These are phyloP conservation scores for Rhizoclosmatium globosum DNA, from an alignment of 192 early-diverging fungal species.

Conservation along the genomic window DNA sequence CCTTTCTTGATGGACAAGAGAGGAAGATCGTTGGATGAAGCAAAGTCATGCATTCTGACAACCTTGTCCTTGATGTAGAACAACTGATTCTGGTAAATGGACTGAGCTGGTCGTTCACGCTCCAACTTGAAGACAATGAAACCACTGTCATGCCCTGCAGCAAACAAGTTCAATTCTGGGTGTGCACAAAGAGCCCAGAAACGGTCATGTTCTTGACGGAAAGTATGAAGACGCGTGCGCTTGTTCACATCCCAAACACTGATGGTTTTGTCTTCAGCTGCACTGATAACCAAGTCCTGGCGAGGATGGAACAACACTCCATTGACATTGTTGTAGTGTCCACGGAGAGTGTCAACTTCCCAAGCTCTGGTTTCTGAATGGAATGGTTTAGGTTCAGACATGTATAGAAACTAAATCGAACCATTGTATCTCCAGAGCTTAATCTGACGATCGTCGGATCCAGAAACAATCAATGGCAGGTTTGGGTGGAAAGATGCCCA, in stretches of 20 bases:
- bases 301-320: constrained; percentile 95
- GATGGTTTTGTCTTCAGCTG: constrained; percentile 97
- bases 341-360: constrained; percentile 99
- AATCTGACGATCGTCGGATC: constrained; percentile 96
- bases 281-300: constrained; percentile 92
- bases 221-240: constrained; percentile 93
- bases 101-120: constrained; percentile 92
- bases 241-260: constrained; percentile 98
- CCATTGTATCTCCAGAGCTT: constrained; percentile 99
- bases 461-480: constrained; percentile 94
- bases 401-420: constrained; percentile 44
- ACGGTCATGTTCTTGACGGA: constrained; percentile 95
- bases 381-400: background rate
- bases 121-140: constrained; percentile 99
- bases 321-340: constrained; percentile 98
- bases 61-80: constrained; percentile 91
- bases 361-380: constrained; percentile 91
- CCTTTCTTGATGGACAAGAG: constrained; percentile 78
- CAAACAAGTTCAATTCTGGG: constrained; percentile 98
- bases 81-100: constrained; percentile 82
- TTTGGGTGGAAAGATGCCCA: constrained; percentile 98
- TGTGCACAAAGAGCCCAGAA: constrained; percentile 98
- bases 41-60: constrained; percentile 84
- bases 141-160: constrained; percentile 97
- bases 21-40: constrained; percentile 77